phyloP scores from a whole-genome alignment of 768 basidiomycete genomes.

The Saitozyma podzolica region DNA sequence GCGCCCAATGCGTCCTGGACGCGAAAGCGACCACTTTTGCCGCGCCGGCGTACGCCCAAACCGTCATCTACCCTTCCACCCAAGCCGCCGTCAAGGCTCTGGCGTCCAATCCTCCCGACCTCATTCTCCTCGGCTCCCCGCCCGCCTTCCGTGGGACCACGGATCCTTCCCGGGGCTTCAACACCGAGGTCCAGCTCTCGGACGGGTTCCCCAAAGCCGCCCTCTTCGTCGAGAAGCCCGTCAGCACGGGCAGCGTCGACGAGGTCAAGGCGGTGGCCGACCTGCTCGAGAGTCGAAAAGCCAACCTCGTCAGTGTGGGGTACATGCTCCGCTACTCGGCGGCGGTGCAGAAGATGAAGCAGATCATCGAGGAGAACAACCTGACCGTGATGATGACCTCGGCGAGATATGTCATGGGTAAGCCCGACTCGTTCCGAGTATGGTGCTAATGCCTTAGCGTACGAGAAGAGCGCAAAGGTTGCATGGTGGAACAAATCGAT shows the following conservation, averaged over 20 bases:
- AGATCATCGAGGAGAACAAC: constrained; percentile 85
- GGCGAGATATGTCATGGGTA: constrained; percentile 54
- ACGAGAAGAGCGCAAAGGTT: constrained; percentile 12
- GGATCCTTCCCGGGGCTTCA: constrained; percentile 60
- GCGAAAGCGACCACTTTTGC: constrained; percentile 88
- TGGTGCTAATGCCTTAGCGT: not conserved
- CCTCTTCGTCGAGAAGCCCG: constrained; percentile 86
- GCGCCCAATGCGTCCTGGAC: constrained; percentile 69
- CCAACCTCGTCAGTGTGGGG: constrained; percentile 53
- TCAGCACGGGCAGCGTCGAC: constrained; percentile 68
- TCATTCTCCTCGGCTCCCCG: constrained; percentile 62
- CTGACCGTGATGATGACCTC: constrained; percentile 89
- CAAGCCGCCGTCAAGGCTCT: constrained; percentile 4
- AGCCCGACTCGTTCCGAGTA: not conserved
- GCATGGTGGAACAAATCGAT: constrained; percentile 41
- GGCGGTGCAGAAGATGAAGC: constrained; percentile 91
- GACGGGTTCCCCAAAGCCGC: constrained; percentile 79
- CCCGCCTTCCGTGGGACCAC: constrained; percentile 81
- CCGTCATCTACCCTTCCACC: constrained; percentile 41
- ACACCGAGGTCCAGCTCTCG: constrained; percentile 80
- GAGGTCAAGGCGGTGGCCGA: constrained; percentile 70
- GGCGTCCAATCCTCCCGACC: constrained; percentile 3
- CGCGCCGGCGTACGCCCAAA: constrained; percentile 80
- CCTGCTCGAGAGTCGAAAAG: constrained; percentile 60
- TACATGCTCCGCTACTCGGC: constrained; percentile 87